These are phyloP conservation scores for sorghum (Sorghum bicolor) DNA, from an alignment of 176 grass and related monocot species.

Conservation along the genomic window Sorghum_bicolor_NCBIv3 NC_012879.2:4218501-4219000, in stretches of 20 bases:
- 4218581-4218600: conserved; percentile 11
- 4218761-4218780: conserved; percentile 44
- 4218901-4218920: conserved; percentile 96
- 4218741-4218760: conserved; percentile 93
- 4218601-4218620: conserved; percentile 51
- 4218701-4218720: conserved; percentile 49
- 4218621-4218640: conserved; percentile 37
- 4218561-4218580: conserved; percentile 48
- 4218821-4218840: neutral
- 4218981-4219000: conserved; percentile 99
- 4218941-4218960: conserved; percentile 88
- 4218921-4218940: conserved; percentile 98
- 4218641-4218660: conserved; percentile 16
- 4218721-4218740: conserved; percentile 94
- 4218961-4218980: conserved; percentile 91
- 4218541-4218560: conserved; percentile 27
- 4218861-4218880: conserved; percentile 98
- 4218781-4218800: neutral
- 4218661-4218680: conserved; percentile 11
- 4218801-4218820: neutral
- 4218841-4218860: conserved; percentile 32
- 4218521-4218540: conserved; percentile 20
- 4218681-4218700: conserved; percentile 40
- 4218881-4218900: conserved; percentile 95
- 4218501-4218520: conserved; percentile 21